Conservation (phyloP, 2,329 filamentous ascomycete species). For the Biscogniauxia mediterranea region DNA sequence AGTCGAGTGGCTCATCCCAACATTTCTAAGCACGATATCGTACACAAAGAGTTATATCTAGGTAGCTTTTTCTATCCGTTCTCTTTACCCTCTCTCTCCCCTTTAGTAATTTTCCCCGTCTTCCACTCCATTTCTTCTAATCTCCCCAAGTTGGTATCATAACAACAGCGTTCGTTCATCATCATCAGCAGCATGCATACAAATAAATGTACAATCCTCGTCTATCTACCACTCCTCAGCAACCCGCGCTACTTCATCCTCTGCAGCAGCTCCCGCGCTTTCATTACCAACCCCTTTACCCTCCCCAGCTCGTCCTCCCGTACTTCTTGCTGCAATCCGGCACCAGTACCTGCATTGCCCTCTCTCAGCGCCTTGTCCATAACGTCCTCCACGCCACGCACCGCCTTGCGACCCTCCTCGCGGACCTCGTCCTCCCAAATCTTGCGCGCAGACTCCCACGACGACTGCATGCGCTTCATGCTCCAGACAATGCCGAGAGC, state of each 20-base stretch:
- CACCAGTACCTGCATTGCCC: slow-evolving; percentile 17
- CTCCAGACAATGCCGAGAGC: slow-evolving; percentile 61
- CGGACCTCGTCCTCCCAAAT: slow-evolving; percentile 68
- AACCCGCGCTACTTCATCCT: slow-evolving; percentile 42
- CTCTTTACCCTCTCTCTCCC: background rate
- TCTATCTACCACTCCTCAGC: background rate
- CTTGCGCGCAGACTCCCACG: slow-evolving; percentile 58
- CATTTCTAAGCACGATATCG: no score
- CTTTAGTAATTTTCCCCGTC: background rate
- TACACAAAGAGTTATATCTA: no score
- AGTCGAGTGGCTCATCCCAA: no score
- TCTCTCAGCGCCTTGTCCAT: slow-evolving; percentile 45
- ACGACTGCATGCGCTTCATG: slow-evolving; percentile 57
- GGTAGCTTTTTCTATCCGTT: no score
- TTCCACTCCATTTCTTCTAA: background rate
- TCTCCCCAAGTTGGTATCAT: background rate
- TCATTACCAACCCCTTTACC: slow-evolving; percentile 45
- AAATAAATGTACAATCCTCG: background rate
- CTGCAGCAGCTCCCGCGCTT: slow-evolving; percentile 48
- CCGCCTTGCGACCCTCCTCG: slow-evolving; percentile 63
- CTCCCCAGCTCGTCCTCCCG: slow-evolving; percentile 29
- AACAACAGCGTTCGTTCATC: background rate
- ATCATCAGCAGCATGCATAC: background rate
- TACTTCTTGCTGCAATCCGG: slow-evolving; percentile 17
- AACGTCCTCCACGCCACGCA: slow-evolving; percentile 54